A percentile compares a stretch with the other conserved stretches of the same genome.
Evolutionary conservation across 2,329 filamentous ascomycete genomes (phyloP).

Genomic region (Colletotrichum caudatum): DNA sequence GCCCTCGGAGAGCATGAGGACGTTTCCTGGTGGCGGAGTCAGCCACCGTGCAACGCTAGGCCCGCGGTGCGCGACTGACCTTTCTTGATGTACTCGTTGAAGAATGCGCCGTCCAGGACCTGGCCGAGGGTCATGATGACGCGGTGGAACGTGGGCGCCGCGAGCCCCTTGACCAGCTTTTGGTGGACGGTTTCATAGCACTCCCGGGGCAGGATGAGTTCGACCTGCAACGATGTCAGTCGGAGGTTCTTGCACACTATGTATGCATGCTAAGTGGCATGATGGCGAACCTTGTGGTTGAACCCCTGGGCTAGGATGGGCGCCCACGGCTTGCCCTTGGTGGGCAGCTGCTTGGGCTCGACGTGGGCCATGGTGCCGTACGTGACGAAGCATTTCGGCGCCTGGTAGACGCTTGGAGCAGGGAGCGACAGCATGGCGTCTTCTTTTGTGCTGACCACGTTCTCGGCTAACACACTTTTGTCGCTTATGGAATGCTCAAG

Average conservation of each 20-base stretch:
- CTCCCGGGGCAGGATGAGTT: conserved; percentile 79
- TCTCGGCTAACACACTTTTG: background rate
- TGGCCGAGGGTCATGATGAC: conserved; percentile 80
- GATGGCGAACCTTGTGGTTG: conserved; percentile 70
- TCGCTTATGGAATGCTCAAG: background rate
- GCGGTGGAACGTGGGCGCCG: conserved; percentile 68
- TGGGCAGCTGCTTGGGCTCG: conserved; percentile 76
- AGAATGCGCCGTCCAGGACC: conserved; percentile 80
- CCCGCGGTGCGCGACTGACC: conserved; percentile 59
- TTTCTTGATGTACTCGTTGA: conserved; percentile 85
- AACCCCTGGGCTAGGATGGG: conserved; percentile 74
- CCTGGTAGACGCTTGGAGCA: conserved; percentile 62
- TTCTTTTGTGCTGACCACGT: background rate
- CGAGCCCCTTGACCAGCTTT: conserved; percentile 58
- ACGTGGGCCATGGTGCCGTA: conserved; percentile 77
- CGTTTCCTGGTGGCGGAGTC: conserved; percentile 68
- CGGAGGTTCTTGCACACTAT: background rate
- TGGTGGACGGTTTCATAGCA: conserved; percentile 65
- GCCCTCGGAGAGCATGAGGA: conserved; percentile 88
- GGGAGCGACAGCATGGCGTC: conserved; percentile 59
- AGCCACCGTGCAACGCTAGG: background rate
- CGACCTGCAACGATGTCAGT: conserved; percentile 58
- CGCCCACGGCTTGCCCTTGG: conserved; percentile 81
- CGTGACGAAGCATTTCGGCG: conserved; percentile 79
- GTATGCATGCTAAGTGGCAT: background rate